Conservation (phyloP, 1,284 basidiomycete species). For the Pyrrhoderma noxium region DNA sequence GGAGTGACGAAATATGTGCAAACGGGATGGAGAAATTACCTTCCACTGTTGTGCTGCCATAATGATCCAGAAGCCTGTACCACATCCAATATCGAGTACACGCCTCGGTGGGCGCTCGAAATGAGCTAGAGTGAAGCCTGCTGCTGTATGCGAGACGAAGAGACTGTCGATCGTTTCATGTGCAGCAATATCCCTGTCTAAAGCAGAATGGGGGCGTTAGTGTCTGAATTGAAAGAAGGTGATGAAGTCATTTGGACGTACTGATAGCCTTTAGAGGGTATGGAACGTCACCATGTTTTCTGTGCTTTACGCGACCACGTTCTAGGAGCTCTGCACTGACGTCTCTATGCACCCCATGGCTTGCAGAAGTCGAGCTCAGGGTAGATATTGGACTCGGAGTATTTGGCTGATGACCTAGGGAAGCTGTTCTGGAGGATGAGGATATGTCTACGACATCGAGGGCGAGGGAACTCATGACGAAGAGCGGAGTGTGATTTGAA, state of each 20-base stretch:
- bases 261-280: constrained; percentile 48
- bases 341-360: constrained; percentile 32
- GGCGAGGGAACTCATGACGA: constrained; percentile 25
- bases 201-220: background rate
- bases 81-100: constrained; percentile 73
- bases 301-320: constrained; percentile 32
- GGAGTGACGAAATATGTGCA: background rate
- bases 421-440: constrained; percentile 9
- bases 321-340: constrained; percentile 39
- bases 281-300: constrained; percentile 39
- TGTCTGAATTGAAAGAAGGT: background rate
- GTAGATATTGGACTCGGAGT: constrained; percentile 10
- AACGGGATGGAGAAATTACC: constrained; percentile 29
- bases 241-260: no score
- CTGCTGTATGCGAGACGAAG: constrained; percentile 44
- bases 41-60: constrained; percentile 59
- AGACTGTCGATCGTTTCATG: constrained; percentile 59
- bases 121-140: constrained; percentile 45
- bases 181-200: constrained; percentile 29
- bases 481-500: constrained; percentile 2
- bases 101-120: constrained; percentile 43
- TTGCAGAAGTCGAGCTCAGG: constrained; percentile 11
- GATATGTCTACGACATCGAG: constrained; percentile 13
- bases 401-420: constrained; percentile 3
- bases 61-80: constrained; percentile 69